phyloP scores from a whole-genome alignment of 306 rosid species.

The Cucumis hystrix region DNA sequence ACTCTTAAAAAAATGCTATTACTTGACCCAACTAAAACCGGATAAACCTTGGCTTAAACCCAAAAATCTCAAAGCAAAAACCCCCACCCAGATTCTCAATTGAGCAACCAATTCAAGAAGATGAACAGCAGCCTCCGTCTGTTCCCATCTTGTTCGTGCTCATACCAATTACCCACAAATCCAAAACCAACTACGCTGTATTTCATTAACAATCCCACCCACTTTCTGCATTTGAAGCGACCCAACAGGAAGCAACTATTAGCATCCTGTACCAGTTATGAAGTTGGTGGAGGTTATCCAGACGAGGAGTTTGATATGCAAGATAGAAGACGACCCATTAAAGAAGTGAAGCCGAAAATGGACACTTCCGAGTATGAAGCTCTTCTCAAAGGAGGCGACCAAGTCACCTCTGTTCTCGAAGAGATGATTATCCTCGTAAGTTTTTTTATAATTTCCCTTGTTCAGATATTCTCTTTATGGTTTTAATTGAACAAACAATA shows the following conservation, averaged over 20 bases:
- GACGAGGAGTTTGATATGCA: conserved; percentile 20
- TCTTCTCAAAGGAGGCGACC: conserved; percentile 80
- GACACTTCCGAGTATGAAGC: conserved; percentile 44
- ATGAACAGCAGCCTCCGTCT: not conserved
- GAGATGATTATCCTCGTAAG: conserved; percentile 67
- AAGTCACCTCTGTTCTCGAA: conserved; percentile 75
- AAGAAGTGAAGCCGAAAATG: conserved; percentile 11
- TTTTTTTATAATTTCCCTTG: not conserved
- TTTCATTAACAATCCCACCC: not conserved
- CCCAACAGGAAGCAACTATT: not conserved
- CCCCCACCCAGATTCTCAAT: not conserved
- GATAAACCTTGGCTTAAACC: not conserved
- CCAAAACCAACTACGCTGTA: not conserved
- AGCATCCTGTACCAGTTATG: conserved; percentile 28
- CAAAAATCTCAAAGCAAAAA: not conserved
- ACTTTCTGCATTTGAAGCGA: conserved; percentile 13
- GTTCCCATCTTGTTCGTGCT: not conserved
- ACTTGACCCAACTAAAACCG: not conserved
- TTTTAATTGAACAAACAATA: not conserved
- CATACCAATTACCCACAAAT: not conserved
- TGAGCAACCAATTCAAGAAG: not conserved
- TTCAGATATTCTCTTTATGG: not conserved
- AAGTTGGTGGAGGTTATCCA: conserved; percentile 70
- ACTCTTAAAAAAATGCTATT: no score
- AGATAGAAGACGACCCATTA: conserved; percentile 7